These are phyloP conservation scores for Aureobasidium namibiae DNA, from an alignment of 2,329 filamentous ascomycete species.

Conservation along the genomic window DNA sequence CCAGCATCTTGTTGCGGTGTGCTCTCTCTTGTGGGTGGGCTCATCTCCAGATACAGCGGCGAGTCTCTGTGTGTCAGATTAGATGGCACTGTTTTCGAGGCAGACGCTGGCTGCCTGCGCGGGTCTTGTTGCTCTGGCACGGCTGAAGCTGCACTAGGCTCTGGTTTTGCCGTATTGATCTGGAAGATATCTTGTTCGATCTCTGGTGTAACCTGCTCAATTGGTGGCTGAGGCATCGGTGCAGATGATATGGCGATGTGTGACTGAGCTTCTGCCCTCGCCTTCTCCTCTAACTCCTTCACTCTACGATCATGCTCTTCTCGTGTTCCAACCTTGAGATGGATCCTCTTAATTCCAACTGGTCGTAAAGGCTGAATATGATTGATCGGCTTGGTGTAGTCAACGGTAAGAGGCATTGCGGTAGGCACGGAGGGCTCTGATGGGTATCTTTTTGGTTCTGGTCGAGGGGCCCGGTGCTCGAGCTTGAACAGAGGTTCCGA, in stretches of 20 bases:
- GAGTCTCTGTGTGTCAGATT: neutral
- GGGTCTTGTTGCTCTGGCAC: neutral
- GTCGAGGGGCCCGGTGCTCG: neutral
- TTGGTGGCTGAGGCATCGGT: neutral
- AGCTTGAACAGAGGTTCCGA: neutral
- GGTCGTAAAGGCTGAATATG: slow-evolving; percentile 10
- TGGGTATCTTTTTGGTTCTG: neutral
- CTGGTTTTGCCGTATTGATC: accelerated
- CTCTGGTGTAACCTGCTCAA: neutral
- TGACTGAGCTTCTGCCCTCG: slow-evolving; percentile 21
- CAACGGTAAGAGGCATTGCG: slow-evolving; percentile 8
- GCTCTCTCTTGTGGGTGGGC: neutral
- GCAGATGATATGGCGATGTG: neutral
- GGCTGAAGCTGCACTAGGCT: neutral
- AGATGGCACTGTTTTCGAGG: neutral
- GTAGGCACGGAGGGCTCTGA: neutral
- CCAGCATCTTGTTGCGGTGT: neutral
- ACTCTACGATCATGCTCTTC: slow-evolving; percentile 45
- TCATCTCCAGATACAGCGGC: neutral
- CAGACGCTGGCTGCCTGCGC: neutral
- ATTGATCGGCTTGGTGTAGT: slow-evolving; percentile 10
- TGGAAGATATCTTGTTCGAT: neutral
- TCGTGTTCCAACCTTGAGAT: slow-evolving; percentile 48
- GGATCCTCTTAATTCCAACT: slow-evolving; percentile 41
- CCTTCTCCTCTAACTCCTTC: slow-evolving; percentile 36